Conservation (phyloP, 768 basidiomycete genomes). For the Clitopilus hobsonii region DNA sequence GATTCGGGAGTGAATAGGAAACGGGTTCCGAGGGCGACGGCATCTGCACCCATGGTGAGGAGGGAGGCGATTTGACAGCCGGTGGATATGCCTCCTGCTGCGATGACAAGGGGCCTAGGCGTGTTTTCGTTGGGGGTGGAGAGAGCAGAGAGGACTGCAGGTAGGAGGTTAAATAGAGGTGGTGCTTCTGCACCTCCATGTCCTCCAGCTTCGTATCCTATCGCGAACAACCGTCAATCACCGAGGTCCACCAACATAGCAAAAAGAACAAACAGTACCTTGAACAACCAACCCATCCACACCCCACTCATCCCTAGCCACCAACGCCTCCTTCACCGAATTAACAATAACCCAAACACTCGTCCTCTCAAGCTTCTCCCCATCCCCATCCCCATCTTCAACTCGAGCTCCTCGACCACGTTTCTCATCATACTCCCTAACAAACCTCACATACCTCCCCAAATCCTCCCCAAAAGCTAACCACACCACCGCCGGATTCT, state of each 20-base stretch:
- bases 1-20: slow-evolving; percentile 43
- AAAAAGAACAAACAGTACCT: slow-evolving; percentile 38
- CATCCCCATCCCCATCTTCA: too few species aligned
- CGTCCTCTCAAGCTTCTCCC: neutral
- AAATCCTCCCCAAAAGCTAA: slow-evolving; percentile 43
- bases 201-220: slow-evolving; percentile 48
- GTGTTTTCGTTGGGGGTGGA: slow-evolving; percentile 3
- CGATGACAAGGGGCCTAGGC: slow-evolving; percentile 34
- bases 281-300: slow-evolving; percentile 41
- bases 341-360: neutral
- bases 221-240: neutral
- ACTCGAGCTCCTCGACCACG: slow-evolving; percentile 18
- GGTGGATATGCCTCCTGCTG: slow-evolving; percentile 44
- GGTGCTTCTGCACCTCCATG: slow-evolving; percentile 35
- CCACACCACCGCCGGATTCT: slow-evolving; percentile 44
- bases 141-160: slow-evolving; percentile 27
- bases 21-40: slow-evolving; percentile 43
- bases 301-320: slow-evolving; percentile 39
- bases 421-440: slow-evolving; percentile 29
- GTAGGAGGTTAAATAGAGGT: slow-evolving; percentile 32
- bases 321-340: slow-evolving; percentile 42
- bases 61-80: slow-evolving; percentile 37
- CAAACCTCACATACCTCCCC: slow-evolving; percentile 37
- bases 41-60: slow-evolving; percentile 40
- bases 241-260: neutral